These are phyloP conservation scores for Przewalskia tangutica DNA, from an alignment of 257 asterid genomes.

Conservation along the genomic window DNA sequence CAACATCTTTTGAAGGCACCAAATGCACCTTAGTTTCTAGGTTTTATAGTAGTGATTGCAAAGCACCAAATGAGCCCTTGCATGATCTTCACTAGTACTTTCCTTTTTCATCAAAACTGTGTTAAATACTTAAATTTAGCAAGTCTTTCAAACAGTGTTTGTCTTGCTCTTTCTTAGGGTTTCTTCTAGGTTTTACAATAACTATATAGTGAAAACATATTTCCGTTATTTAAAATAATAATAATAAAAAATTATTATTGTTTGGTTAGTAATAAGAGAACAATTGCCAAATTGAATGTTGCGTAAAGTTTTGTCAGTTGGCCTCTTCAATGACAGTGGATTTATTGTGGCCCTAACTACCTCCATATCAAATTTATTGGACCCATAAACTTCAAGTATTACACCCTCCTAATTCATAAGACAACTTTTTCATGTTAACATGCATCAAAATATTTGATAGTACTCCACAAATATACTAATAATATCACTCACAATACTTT, in stretches of 20 bases:
- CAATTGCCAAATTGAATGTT: conserved; percentile 1
- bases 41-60: background rate
- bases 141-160: background rate
- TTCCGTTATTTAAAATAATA: background rate
- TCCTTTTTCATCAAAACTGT: background rate
- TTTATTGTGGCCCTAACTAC: background rate
- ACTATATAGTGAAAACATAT: background rate
- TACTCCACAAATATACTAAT: background rate
- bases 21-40: background rate
- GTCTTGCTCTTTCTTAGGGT: background rate
- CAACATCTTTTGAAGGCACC: too few relatives aligned
- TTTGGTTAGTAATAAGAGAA: background rate
- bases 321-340: background rate
- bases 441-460: background rate
- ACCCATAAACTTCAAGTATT: background rate
- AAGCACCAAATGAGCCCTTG: background rate
- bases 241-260: background rate
- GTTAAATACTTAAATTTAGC: too few relatives aligned
- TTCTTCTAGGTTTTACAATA: background rate
- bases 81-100: background rate
- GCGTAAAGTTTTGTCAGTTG: background rate
- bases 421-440: background rate
- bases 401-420: background rate
- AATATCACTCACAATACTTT: background rate
- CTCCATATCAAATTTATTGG: background rate